A percentile compares a stretch with the other conserved stretches of the same genome.
These are phyloP conservation scores for Colletotrichum limetticola DNA, from an alignment of 2,329 filamentous ascomycete genomes.

Conservation along the genomic window DNA sequence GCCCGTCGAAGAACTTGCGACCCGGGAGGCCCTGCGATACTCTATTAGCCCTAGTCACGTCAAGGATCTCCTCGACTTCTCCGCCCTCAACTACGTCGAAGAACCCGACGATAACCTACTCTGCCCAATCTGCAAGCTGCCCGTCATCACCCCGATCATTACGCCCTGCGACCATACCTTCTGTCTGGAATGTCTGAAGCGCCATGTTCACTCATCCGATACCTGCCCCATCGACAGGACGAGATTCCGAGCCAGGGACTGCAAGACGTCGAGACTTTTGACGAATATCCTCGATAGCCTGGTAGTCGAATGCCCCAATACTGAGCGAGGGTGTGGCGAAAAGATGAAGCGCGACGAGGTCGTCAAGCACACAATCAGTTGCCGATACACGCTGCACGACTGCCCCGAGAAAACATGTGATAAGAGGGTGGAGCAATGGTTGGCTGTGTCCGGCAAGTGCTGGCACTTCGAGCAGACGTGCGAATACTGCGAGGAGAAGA, in stretches of 20 bases:
- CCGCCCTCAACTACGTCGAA: conserved; percentile 55
- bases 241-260: conserved; percentile 41
- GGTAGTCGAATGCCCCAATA: conserved; percentile 68
- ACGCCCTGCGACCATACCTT: conserved; percentile 74
- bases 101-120: conserved; percentile 60
- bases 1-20: conserved; percentile 29
- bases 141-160: conserved; percentile 69
- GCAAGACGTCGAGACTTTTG: conserved; percentile 57
- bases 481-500: conserved; percentile 61
- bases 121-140: conserved; percentile 68
- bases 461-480: conserved; percentile 64
- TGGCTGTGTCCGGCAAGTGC: conserved; percentile 52
- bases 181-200: conserved; percentile 66
- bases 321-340: conserved; percentile 59
- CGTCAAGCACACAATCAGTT: conserved; percentile 67
- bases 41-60: conserved; percentile 20
- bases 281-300: conserved; percentile 71
- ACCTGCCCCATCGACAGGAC: conserved; percentile 70
- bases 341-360: conserved; percentile 64
- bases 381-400: conserved; percentile 64
- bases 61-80: conserved; percentile 51
- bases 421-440: conserved; percentile 61
- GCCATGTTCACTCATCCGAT: conserved; percentile 53
- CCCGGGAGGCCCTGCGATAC: conserved; percentile 25
- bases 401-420: conserved; percentile 65